phyloP scores from a whole-genome alignment of 2,329 filamentous ascomycete genomes.

The Botrytis cinerea region DNA sequence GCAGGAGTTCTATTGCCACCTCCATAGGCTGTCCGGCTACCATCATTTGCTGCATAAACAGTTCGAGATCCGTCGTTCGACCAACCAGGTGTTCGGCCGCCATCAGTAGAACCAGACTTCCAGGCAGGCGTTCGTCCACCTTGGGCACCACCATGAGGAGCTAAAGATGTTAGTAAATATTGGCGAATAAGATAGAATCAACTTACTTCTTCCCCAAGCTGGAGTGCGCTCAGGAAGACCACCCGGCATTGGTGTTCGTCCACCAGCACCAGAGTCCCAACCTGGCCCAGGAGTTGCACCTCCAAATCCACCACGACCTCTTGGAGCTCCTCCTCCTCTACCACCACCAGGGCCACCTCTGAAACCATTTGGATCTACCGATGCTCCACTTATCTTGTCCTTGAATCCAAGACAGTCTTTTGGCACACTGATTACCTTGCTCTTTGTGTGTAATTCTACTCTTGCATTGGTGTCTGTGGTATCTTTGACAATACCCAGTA shows the following conservation, averaged over 20 bases:
- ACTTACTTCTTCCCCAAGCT: conserved; percentile 73
- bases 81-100: conserved; percentile 69
- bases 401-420: conserved; percentile 84
- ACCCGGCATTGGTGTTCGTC: conserved; percentile 68
- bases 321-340: conserved; percentile 42
- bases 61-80: conserved; percentile 63
- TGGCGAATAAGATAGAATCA: not conserved
- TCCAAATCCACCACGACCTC: conserved; percentile 49
- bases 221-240: conserved; percentile 67
- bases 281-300: conserved; percentile 49
- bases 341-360: conserved; percentile 43
- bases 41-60: conserved; percentile 65
- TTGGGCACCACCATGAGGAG: conserved; percentile 59
- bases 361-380: conserved; percentile 65
- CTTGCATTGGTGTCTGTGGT: conserved; percentile 83
- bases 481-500: conserved; percentile 94
- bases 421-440: conserved; percentile 82
- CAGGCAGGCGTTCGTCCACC: conserved; percentile 67
- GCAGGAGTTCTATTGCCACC: conserved; percentile 70
- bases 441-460: conserved; percentile 92
- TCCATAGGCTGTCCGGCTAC: conserved; percentile 72
- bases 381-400: conserved; percentile 76
- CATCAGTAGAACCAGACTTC: conserved; percentile 50
- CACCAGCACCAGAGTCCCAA: conserved; percentile 56
- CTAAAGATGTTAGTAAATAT: conserved; percentile 32